Conservation (phyloP, 2,329 filamentous ascomycete genomes). For the Paracoccidioides brasiliensis region DNA sequence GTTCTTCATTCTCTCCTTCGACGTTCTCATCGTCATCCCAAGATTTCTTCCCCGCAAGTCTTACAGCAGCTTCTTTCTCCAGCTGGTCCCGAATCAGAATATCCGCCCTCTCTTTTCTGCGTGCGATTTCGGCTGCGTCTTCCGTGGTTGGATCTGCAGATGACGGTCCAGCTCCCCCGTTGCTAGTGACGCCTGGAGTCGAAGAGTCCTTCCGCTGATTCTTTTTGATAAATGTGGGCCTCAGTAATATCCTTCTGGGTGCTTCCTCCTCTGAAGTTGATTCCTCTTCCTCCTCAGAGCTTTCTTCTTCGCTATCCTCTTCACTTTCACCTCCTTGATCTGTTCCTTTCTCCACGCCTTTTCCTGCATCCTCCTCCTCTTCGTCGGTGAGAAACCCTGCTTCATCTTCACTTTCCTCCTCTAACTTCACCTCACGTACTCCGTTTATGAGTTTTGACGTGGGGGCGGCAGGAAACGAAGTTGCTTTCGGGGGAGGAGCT, state of each 20-base stretch:
- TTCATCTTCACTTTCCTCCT: conserved; percentile 36
- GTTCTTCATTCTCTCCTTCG: conserved; percentile 53
- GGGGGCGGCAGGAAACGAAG: conserved; percentile 23
- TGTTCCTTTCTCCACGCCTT: conserved; percentile 10
- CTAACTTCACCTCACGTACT: conserved; percentile 23
- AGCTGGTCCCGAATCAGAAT: conserved; percentile 80
- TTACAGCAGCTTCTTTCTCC: conserved; percentile 63
- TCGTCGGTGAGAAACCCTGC: conserved; percentile 50
- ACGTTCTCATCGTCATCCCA: conserved; percentile 66
- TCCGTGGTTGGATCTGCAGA: conserved; percentile 30
- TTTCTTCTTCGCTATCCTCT: conserved; percentile 34
- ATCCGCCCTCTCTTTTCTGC: conserved; percentile 53
- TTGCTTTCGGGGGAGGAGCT: conserved; percentile 34
- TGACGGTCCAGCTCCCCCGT: conserved; percentile 10
- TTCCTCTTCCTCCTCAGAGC: conserved; percentile 44
- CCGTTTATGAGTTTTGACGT: conserved; percentile 22
- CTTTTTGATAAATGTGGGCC: conserved; percentile 57
- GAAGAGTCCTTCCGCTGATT: conserved; percentile 38
- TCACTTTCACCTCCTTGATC: conserved; percentile 28
- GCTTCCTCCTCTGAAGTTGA: conserved; percentile 45
- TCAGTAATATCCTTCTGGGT: conserved; percentile 42
- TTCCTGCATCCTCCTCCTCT: conserved; percentile 21
- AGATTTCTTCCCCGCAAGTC: conserved; percentile 62
- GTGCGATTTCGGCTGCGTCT: conserved; percentile 29
- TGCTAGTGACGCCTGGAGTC: conserved; percentile 14